phyloP scores from a whole-genome alignment of 805 yeast species.

The Geotrichum ghanense region DNA sequence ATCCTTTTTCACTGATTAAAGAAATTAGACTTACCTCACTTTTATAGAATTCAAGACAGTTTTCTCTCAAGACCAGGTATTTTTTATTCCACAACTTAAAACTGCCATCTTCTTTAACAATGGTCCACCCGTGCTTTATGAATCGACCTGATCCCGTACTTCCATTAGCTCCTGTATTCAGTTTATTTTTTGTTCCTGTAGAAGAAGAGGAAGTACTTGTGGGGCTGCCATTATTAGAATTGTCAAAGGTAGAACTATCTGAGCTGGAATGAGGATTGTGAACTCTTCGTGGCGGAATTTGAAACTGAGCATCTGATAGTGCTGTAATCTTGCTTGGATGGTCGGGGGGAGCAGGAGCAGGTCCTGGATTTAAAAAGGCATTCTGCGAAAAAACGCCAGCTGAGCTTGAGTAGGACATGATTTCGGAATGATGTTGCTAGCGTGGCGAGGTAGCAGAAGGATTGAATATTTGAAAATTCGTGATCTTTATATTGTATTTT shows the following conservation, averaged over 20 bases:
- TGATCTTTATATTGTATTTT: no score
- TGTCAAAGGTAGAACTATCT: background rate
- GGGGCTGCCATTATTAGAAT: background rate
- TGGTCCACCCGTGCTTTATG: constrained; percentile 69
- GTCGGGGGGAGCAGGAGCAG: constrained; percentile 43
- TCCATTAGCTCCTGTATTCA: no score
- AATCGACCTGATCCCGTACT: background rate
- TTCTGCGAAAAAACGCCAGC: constrained; percentile 33
- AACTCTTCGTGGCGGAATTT: background rate
- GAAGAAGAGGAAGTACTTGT: constrained; percentile 3
- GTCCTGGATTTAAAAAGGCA: constrained; percentile 44
- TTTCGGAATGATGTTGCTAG: no score
- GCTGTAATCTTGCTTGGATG: background rate
- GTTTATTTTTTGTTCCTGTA: constrained; percentile 12
- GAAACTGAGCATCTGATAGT: background rate
- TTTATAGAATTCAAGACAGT: constrained; percentile 64
- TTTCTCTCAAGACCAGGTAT: constrained; percentile 65
- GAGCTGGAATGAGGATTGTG: background rate
- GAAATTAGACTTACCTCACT: constrained; percentile 31
- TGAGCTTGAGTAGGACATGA: constrained; percentile 36
- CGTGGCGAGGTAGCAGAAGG: no score
- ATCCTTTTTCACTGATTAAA: background rate
- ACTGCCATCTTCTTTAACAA: constrained; percentile 79
- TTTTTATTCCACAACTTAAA: constrained; percentile 83
- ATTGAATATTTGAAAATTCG: no score